These are phyloP conservation scores for Penicillium coprophilum DNA, from an alignment of 495 filamentous ascomycete species.

Conservation along the genomic window DNA sequence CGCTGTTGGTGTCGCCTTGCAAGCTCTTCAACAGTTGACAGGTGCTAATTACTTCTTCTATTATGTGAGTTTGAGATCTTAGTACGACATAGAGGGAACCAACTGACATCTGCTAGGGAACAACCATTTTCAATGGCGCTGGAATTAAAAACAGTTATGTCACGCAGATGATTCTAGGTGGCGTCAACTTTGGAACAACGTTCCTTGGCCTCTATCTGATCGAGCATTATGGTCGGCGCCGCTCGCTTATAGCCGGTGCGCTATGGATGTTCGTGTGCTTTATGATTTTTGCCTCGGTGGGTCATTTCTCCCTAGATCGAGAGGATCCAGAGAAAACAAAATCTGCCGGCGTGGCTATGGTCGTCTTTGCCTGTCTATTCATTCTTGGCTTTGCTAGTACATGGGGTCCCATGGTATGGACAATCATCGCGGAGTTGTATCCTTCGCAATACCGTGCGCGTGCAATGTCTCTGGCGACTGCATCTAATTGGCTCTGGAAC, in stretches of 20 bases:
- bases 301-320: slow-evolving; percentile 57
- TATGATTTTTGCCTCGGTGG: slow-evolving; percentile 68
- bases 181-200: slow-evolving; percentile 70
- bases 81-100: background rate
- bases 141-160: slow-evolving; percentile 67
- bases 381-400: slow-evolving; percentile 58
- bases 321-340: slow-evolving; percentile 49
- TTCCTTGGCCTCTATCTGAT: slow-evolving; percentile 70
- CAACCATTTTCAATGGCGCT: slow-evolving; percentile 64
- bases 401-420: slow-evolving; percentile 85
- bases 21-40: slow-evolving; percentile 47
- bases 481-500: slow-evolving; percentile 86
- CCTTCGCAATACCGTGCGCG: slow-evolving; percentile 71
- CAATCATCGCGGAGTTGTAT: slow-evolving; percentile 76
- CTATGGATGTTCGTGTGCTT: slow-evolving; percentile 71
- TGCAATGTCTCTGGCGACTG: slow-evolving; percentile 73
- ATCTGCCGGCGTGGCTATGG: slow-evolving; percentile 64
- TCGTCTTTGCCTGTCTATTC: slow-evolving; percentile 70
- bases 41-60: slow-evolving; percentile 68
- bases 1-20: slow-evolving; percentile 62
- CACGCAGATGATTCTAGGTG: slow-evolving; percentile 70
- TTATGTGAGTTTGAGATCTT: slow-evolving; percentile 45
- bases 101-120: slow-evolving; percentile 48
- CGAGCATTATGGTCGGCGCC: slow-evolving; percentile 66
- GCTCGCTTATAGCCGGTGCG: slow-evolving; percentile 63